These are phyloP conservation scores for Selaginella tamariscina DNA, from an alignment of 75 land plant genomes.

Conservation along the genomic window DNA sequence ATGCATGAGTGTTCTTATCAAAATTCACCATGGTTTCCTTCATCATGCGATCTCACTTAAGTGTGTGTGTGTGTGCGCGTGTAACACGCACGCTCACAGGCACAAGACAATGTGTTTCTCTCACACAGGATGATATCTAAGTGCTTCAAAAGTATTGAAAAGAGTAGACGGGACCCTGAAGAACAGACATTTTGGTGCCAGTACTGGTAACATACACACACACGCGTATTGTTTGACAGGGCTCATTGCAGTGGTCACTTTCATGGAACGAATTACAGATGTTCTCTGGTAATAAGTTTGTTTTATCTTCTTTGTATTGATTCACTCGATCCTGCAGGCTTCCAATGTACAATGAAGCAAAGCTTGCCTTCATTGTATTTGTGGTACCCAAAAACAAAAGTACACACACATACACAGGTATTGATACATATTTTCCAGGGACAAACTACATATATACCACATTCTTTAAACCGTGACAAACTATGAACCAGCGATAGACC, in stretches of 20 bases:
- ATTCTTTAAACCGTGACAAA: constrained; percentile 1
- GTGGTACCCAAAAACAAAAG: constrained; percentile 74
- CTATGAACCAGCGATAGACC: constrained; percentile 4
- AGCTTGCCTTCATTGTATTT: constrained; percentile 59
- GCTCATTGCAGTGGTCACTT: constrained; percentile 64
- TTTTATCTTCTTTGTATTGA: too few relatives aligned
- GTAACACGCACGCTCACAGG: too few relatives aligned
- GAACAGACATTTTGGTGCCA: constrained; percentile 45
- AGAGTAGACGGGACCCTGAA: constrained; percentile 28
- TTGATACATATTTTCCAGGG: background rate
- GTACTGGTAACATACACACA: constrained; percentile 29
- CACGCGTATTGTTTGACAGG: constrained; percentile 40
- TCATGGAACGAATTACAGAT: constrained; percentile 71
- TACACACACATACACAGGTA: too few relatives aligned
- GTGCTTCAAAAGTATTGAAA: constrained; percentile 31
- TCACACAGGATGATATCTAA: constrained; percentile 16
- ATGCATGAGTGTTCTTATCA: too few relatives aligned
- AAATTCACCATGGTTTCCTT: too few relatives aligned
- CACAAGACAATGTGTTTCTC: background rate
- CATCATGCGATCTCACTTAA: background rate
- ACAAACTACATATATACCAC: constrained; percentile 7
- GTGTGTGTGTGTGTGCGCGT: too few relatives aligned
- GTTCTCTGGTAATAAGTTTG: constrained; percentile 75
- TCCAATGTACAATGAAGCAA: constrained; percentile 72
- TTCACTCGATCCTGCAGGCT: constrained; percentile 39